These are phyloP conservation scores for Globisporangium nodosum DNA, from an alignment of 352 stramenopile species.

Conservation along the genomic window DNA sequence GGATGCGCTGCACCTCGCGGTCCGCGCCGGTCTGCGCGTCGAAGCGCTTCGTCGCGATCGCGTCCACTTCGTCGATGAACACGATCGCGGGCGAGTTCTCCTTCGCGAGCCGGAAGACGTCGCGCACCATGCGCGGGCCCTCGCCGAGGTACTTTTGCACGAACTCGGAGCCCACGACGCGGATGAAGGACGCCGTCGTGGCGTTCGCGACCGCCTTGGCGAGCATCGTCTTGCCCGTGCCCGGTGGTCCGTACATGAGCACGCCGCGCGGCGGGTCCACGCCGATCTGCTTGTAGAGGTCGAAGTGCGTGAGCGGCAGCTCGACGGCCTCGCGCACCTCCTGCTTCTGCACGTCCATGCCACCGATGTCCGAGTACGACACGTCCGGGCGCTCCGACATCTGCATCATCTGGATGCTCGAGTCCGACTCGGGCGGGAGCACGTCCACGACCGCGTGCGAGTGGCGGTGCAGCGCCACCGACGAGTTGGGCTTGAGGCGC, in stretches of 20 bases:
- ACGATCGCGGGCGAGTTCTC: conserved; percentile 99
- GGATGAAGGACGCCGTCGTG: conserved; percentile 99
- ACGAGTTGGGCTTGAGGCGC: conserved; percentile 98
- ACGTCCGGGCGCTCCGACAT: conserved; percentile 99
- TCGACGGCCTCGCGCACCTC: conserved; percentile 99
- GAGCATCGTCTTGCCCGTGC: conserved; percentile 99
- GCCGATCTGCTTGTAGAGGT: conserved; percentile 99
- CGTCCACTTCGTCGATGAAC: conserved; percentile 99
- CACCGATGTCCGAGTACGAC: conserved; percentile 95
- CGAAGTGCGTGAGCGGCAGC: conserved; percentile 98
- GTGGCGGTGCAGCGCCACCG: conserved; percentile 97
- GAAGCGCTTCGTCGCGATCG: conserved; percentile 99
- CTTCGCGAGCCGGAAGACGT: conserved; percentile 99
- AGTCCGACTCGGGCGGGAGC: conserved; percentile 98
- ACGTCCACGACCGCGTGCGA: conserved; percentile 99
- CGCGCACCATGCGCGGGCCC: conserved; percentile 99
- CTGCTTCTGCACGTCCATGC: conserved; percentile 99
- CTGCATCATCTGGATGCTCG: conserved; percentile 98
- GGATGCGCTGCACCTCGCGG: conserved; percentile 96
- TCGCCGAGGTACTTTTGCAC: conserved; percentile 99
- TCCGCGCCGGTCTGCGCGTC: conserved; percentile 97
- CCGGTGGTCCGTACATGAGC: conserved; percentile 95
- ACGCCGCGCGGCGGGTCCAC: conserved; percentile 99
- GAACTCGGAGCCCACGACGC: conserved; percentile 97
- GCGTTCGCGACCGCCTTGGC: conserved; percentile 99